Percentiles rank a stretch among this genome's conserved stretches.
Evolutionary conservation across 1,284 basidiomycete genomes (phyloP).

Genomic region (Microbotryum violaceum): DNA sequence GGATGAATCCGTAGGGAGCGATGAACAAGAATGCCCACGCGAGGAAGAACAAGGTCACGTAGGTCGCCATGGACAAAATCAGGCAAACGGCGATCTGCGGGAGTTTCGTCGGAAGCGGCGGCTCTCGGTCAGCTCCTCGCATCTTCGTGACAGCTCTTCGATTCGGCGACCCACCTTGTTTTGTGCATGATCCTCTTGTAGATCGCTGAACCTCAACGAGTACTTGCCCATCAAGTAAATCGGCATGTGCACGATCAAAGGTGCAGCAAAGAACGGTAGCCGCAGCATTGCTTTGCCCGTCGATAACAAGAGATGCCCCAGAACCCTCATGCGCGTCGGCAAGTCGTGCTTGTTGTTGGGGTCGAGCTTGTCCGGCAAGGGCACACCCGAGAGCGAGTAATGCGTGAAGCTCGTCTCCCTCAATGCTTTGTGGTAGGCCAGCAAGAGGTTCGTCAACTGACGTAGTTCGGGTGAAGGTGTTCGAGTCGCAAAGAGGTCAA

Average conservation of each 20-base stretch:
- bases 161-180: slow-evolving; percentile 54
- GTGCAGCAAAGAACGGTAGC: slow-evolving; percentile 69
- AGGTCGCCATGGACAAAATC: slow-evolving; percentile 63
- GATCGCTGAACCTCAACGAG: slow-evolving; percentile 48
- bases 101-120: background rate
- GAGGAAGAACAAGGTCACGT: slow-evolving; percentile 70
- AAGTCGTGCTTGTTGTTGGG: slow-evolving; percentile 58
- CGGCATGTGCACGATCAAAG: slow-evolving; percentile 71
- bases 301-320: slow-evolving; percentile 69
- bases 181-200: slow-evolving; percentile 73
- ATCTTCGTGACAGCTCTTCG: no score
- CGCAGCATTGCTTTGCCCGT: slow-evolving; percentile 59
- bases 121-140: no score
- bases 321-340: slow-evolving; percentile 69
- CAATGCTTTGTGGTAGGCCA: slow-evolving; percentile 80
- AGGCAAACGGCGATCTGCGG: slow-evolving; percentile 77
- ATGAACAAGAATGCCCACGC: slow-evolving; percentile 72
- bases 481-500: slow-evolving; percentile 32
- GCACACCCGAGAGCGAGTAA: slow-evolving; percentile 63
- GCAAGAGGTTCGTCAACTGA: slow-evolving; percentile 57
- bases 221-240: slow-evolving; percentile 63
- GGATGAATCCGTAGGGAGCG: slow-evolving; percentile 44
- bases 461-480: slow-evolving; percentile 19
- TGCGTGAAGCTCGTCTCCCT: slow-evolving; percentile 73
- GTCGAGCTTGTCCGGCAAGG: slow-evolving; percentile 68